phyloP scores from a whole-genome alignment of 208 protist species.

The Crithidia brevicula region DNA sequence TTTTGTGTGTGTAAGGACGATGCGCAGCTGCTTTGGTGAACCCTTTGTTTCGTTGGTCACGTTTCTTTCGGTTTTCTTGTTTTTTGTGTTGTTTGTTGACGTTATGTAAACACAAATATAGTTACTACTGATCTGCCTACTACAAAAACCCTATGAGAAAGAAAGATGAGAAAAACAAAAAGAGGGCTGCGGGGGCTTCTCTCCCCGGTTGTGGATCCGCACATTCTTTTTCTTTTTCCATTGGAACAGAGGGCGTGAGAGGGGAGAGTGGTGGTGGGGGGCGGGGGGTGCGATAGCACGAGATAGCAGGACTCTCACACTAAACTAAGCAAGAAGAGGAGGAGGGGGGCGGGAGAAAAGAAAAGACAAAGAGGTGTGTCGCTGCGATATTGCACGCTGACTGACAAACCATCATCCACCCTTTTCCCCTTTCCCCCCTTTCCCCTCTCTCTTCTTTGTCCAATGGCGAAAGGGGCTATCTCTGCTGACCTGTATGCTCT shows the following conservation, averaged over 20 bases:
- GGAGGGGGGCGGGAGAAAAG: background rate
- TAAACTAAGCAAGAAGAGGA: no score
- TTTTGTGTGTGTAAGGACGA: no score
- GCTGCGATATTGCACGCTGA: background rate
- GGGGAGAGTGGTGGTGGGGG: no score
- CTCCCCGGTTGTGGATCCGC: background rate
- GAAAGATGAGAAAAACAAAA: slow-evolving; percentile 13
- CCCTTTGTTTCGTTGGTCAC: background rate
- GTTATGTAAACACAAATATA: slow-evolving; percentile 10
- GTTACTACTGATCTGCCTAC: slow-evolving; percentile 29
- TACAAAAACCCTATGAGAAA: slow-evolving; percentile 13
- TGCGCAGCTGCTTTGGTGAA: no score
- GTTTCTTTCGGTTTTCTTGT: background rate
- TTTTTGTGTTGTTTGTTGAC: slow-evolving; percentile 5
- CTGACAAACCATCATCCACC: background rate
- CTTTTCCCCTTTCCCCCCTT: background rate
- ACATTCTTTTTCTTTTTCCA: no score
- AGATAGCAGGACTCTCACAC: no score
- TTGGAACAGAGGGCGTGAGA: no score
- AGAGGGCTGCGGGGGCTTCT: background rate
- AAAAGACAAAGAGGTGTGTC: background rate
- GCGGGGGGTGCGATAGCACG: no score
- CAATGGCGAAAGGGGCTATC: no score
- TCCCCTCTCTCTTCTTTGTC: background rate
- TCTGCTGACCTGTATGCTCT: no score